Evolutionary conservation across 169 alveolate genomes (phyloP).

Genomic region (Pseudocohnilembus persalinus): DNA sequence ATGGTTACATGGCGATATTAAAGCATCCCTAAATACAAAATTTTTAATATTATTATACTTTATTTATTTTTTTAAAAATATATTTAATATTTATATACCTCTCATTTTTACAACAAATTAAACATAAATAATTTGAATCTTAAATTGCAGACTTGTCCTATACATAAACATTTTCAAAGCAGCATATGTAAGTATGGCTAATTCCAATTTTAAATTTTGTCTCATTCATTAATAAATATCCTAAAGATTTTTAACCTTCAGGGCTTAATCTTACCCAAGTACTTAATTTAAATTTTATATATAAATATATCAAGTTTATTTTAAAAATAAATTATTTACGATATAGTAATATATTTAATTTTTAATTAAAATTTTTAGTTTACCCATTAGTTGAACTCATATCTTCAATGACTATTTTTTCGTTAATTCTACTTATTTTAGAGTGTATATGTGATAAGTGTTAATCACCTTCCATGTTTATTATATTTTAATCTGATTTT

Average conservation of each 20-base stretch:
- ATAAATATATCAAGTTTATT: no score
- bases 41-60: no score
- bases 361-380: neutral
- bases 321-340: neutral
- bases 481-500: constrained; percentile 54
- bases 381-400: constrained; percentile 72
- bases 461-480: constrained; percentile 62
- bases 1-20: constrained; percentile 72
- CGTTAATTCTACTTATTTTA: constrained; percentile 49
- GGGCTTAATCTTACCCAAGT: constrained; percentile 70
- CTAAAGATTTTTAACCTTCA: constrained; percentile 48
- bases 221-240: no score
- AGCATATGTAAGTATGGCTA: neutral
- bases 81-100: neutral
- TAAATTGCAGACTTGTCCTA: neutral
- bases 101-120: constrained; percentile 56
- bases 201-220: neutral
- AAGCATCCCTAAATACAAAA: constrained; percentile 45
- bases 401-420: constrained; percentile 56
- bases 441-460: constrained; percentile 71
- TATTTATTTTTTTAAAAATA: no score
- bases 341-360: no score
- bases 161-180: no score
- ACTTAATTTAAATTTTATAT: constrained; percentile 16
- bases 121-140: constrained; percentile 10